Conservation (phyloP, 2,329 filamentous ascomycete genomes). For the Madurella mycetomatis region DNA sequence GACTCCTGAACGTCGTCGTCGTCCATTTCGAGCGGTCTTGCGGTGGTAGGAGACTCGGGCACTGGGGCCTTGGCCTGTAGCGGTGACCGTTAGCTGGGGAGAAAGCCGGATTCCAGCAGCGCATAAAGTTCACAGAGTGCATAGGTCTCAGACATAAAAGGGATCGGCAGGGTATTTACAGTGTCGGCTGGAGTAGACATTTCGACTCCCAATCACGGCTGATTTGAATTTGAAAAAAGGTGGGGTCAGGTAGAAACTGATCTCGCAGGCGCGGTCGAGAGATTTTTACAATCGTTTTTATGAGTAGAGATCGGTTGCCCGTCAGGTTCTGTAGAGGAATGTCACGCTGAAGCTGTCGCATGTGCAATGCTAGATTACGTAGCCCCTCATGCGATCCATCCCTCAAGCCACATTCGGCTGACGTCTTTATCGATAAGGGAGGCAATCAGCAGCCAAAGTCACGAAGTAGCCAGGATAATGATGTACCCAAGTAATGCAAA, state of each 20-base stretch:
- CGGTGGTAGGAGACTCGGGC: slow-evolving; percentile 64
- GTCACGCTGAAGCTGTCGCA: slow-evolving; percentile 19
- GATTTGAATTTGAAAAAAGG: too few species aligned
- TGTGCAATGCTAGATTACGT: slow-evolving; percentile 25
- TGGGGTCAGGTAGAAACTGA: too few species aligned
- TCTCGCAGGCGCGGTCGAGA: too few species aligned
- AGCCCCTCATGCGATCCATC: slow-evolving; percentile 20
- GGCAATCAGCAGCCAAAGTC: not conserved
- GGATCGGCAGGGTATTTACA: slow-evolving; percentile 34
- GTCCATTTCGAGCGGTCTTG: slow-evolving; percentile 61
- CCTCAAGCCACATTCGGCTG: slow-evolving; percentile 13
- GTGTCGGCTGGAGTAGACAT: slow-evolving; percentile 42
- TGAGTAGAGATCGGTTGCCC: not conserved
- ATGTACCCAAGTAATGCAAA: too few species aligned
- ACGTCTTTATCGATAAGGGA: slow-evolving; percentile 22
- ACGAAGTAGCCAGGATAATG: too few species aligned
- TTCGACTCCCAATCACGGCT: slow-evolving; percentile 14
- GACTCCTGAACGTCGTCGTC: slow-evolving; percentile 66
- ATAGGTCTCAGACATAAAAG: slow-evolving; percentile 1
- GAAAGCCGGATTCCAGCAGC: slow-evolving; percentile 6
- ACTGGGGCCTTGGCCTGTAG: slow-evolving; percentile 41
- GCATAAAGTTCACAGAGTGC: slow-evolving; percentile 3
- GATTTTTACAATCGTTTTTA: not conserved
- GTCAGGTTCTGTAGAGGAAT: slow-evolving; percentile 3
- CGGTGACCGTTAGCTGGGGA: slow-evolving; percentile 9